Evolutionary conservation across 2,329 filamentous ascomycete genomes (phyloP), one percentile per base, ranked within the genome.

Genomic region (Drechslerella dactyloides): DNA sequence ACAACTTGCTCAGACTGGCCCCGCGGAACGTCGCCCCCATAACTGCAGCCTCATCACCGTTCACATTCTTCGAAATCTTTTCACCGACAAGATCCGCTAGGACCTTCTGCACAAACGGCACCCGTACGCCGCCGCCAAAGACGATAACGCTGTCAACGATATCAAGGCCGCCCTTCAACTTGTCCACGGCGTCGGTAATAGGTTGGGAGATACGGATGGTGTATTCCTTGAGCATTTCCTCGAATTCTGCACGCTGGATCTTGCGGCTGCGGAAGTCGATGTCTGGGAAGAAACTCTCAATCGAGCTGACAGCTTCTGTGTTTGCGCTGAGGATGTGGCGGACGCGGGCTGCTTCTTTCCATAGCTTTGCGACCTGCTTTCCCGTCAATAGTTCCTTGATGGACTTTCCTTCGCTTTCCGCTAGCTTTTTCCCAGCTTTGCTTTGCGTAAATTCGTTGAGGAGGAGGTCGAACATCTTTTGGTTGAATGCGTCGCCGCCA

Each of bases 1-100:
- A 99, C 79, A 90, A 93, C 44, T 93, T 92, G 81, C 91, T 97
- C 68, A 99, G 84, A 76, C 91, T 87, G 58, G 94, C 94, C 56
- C 91, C 94, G 78, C 93, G 91, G 84, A 99, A 97, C 27, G 90
- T 93, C 62, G 94, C 93, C 76, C 94, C 94, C 79, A 97, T 96
- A 8, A 96, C 94, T 56, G 94, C 94, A 23, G 94, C 90, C 81
- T 99, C 94, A 77, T 99, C 94, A 10, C 93, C 90, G 81, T 99
- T 99, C 78, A 99, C 94, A 77, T 96, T 99, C 78, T 89, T 90
- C 74, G 92, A 89, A 69, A 99, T 84, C 83, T 96, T 97, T 17
- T 84, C 85, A 40, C 90, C 90, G 56, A 88, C 85, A 48, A 90
- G 80, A 73, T 87, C 86, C 81, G 97, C 92, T 15, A 99, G 86